Percentiles rank a stretch among this genome's conserved stretches.
These are phyloP conservation scores for Vigna mungo DNA, from an alignment of 306 rosid genomes.

Conservation along the genomic window DNA sequence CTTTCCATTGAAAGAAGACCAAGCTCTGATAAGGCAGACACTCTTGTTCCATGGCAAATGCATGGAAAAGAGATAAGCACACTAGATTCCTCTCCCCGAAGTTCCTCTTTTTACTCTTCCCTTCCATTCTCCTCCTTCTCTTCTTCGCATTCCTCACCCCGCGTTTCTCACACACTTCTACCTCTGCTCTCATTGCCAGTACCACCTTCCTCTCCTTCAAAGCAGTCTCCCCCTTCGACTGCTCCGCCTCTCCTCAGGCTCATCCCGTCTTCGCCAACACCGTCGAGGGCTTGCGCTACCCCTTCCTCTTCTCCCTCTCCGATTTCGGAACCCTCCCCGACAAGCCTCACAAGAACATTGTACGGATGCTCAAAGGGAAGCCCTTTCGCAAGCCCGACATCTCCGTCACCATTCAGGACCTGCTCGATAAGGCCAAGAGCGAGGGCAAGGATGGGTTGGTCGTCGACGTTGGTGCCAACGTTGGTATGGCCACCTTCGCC, in stretches of 20 bases:
- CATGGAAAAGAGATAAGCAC: constrained; percentile 81
- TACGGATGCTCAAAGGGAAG: constrained; percentile 79
- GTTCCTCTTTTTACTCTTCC: constrained; percentile 50
- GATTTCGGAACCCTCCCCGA: constrained; percentile 89
- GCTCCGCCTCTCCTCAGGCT: constrained; percentile 73
- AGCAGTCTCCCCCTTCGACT: constrained; percentile 74
- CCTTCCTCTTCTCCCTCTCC: constrained; percentile 85
- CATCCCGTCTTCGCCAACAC: constrained; percentile 82
- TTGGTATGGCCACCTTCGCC: constrained; percentile 94
- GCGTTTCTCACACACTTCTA: constrained; percentile 38
- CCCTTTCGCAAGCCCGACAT: constrained; percentile 85
- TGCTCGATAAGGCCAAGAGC: constrained; percentile 63
- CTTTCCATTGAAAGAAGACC: neutral
- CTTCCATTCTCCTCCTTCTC: constrained; percentile 54
- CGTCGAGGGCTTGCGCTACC: constrained; percentile 80
- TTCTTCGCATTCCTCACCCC: constrained; percentile 49
- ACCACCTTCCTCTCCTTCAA: constrained; percentile 45
- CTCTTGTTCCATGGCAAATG: constrained; percentile 79
- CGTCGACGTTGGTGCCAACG: constrained; percentile 96
- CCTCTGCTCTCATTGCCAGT: constrained; percentile 36
- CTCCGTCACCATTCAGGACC: constrained; percentile 79
- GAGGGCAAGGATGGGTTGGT: constrained; percentile 69
- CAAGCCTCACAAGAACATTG: constrained; percentile 92
- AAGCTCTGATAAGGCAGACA: constrained; percentile 2
- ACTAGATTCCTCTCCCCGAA: constrained; percentile 62